Conservation (phyloP, 441 rosid species). For the Populus hybrid region DNA sequence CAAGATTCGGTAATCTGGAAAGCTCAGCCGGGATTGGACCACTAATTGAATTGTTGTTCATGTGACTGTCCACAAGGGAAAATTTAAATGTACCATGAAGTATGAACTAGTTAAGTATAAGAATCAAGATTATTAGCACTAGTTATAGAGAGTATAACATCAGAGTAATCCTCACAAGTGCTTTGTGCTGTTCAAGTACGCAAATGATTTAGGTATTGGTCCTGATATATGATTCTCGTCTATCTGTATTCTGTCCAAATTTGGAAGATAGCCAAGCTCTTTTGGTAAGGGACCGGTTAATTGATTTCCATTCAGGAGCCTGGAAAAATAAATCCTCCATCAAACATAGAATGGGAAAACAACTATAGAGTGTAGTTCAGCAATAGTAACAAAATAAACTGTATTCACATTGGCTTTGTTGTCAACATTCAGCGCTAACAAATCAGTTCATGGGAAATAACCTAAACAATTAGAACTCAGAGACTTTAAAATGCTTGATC, state of each 20-base stretch:
- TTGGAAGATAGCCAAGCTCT: constrained; percentile 85
- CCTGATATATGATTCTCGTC: constrained; percentile 91
- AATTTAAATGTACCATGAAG: constrained; percentile 15
- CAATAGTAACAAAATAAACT: neutral
- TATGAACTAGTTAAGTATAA: neutral
- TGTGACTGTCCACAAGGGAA: constrained; percentile 65
- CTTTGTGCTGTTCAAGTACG: constrained; percentile 68
- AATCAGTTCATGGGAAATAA: neutral
- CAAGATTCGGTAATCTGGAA: constrained; percentile 66
- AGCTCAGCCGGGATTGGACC: constrained; percentile 91
- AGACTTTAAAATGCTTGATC: neutral
- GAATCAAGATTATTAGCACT: neutral
- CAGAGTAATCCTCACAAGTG: constrained; percentile 73
- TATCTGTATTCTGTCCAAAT: constrained; percentile 87
- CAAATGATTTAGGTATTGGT: constrained; percentile 75
- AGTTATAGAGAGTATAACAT: constrained; percentile 8
- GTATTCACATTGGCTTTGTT: neutral
- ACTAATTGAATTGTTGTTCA: constrained; percentile 96
- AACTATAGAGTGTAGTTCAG: constrained; percentile 1
- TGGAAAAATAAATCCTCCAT: constrained; percentile 31
- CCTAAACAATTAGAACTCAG: neutral
- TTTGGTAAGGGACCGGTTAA: constrained; percentile 75
- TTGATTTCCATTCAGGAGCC: constrained; percentile 88
- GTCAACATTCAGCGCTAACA: neutral
- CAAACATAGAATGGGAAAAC: constrained; percentile 19